Evolutionary conservation across 2,329 filamentous ascomycete genomes (phyloP), one percentile per base, ranked within the genome.

Genomic region (Epichloe festucae): DNA sequence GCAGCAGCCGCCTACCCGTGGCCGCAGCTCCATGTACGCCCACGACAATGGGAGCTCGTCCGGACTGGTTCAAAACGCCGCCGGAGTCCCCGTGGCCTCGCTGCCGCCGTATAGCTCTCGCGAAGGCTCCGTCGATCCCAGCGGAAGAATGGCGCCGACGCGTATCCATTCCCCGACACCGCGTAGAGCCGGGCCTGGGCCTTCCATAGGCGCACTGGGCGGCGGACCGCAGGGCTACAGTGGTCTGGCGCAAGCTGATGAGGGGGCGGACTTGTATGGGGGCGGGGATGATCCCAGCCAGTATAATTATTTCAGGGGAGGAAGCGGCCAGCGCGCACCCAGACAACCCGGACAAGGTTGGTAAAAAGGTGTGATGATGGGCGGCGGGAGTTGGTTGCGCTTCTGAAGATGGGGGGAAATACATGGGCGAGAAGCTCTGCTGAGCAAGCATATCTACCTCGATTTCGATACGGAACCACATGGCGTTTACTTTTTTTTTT

Each of bases 141-240:
- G 56, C 12, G 55, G 58, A 15, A 59, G 59, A 3, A 56, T 58
- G 58, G 63, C 59, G 11, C 59, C 60, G 4, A 52, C 48, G 4
- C 55, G 57, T 14, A 58, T 59, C 14, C 54, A 55, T 8, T 49
- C 52, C 38, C 54, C 53, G 15, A 55, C 50, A 35, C 49, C 46
- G 8, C 46, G 43, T 6, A 40, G 49, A 17, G 34, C 46, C n/a
- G 52, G 19, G 6, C 48, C 71, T 2, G 71, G 73, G 3, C 70
- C 73, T 1, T 72, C 72, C 11, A 58, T 65, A 4, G 75, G 77
- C 11, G 76, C 78, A 54, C 62, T 81, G 17, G 78, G 78, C 17
- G 77, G 78, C 50, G 78, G 79, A 2, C 76, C 78, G 1, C 68
- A 72, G 48, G 79, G 80, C 0, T 84, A 84, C 61, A 80, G 77